Evolutionary conservation across 1,284 basidiomycete species (phyloP).

Genomic region (Ceratobasidium theobromae): DNA sequence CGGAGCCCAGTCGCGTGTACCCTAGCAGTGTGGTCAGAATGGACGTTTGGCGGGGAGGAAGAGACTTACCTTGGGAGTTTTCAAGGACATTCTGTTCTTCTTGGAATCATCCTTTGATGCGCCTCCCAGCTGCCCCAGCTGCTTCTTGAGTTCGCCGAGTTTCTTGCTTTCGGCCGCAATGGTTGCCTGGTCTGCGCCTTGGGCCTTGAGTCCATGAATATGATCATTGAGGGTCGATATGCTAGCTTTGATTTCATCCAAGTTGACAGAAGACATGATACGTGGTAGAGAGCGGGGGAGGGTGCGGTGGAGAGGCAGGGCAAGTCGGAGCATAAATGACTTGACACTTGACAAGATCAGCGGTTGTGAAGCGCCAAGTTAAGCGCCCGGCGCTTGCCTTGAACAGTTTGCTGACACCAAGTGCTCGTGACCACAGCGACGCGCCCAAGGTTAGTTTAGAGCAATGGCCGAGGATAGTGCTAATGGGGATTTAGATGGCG

Average conservation of each 20-base stretch:
- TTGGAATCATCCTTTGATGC: slow-evolving; percentile 52
- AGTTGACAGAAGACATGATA: slow-evolving; percentile 10
- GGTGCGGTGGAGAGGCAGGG: neutral
- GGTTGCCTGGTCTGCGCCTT: slow-evolving; percentile 51
- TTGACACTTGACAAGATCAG: no score
- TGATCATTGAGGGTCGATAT: slow-evolving; percentile 31
- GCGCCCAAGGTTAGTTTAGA: no score
- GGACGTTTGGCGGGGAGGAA: neutral
- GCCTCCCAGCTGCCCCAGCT: slow-evolving; percentile 43
- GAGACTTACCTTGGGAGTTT: slow-evolving; percentile 75
- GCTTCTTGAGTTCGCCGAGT: slow-evolving; percentile 67
- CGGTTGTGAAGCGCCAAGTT: no score
- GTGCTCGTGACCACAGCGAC: neutral
- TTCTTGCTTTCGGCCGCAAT: slow-evolving; percentile 68
- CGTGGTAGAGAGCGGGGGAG: neutral
- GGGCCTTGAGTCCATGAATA: slow-evolving; percentile 55
- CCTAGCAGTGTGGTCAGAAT: slow-evolving; percentile 52
- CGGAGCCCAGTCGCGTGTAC: slow-evolving; percentile 94
- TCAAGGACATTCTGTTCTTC: slow-evolving; percentile 67
- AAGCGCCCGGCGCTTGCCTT: neutral
- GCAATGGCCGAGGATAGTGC: neutral
- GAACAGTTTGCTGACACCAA: no score
- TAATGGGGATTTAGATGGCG: slow-evolving; percentile 1
- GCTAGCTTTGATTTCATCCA: slow-evolving; percentile 15
- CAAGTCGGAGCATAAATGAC: neutral